phyloP scores from a whole-genome alignment of 306 rosid genomes.

The Quercus wislizeni region DNA sequence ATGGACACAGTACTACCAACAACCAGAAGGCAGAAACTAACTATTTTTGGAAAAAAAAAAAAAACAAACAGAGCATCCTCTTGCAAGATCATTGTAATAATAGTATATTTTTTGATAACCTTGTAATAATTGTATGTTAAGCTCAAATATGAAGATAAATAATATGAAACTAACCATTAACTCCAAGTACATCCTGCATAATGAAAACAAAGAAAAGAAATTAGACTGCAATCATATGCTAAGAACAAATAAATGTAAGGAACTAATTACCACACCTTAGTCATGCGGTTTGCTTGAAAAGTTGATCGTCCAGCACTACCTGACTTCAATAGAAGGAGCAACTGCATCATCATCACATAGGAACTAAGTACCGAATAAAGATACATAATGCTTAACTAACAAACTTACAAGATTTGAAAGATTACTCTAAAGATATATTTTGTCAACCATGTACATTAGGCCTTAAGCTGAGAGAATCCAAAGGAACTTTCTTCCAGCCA shows the following conservation, averaged over 20 bases:
- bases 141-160: background rate
- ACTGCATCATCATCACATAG: conserved; percentile 27
- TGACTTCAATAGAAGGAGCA: conserved; percentile 19
- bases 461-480: background rate
- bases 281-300: conserved; percentile 4
- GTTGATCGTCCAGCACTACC: conserved; percentile 13
- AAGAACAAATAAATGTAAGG: background rate
- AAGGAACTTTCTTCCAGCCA: background rate
- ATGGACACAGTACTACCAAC: background rate
- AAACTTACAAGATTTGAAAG: background rate
- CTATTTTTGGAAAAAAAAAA: background rate
- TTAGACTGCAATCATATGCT: conserved; percentile 3
- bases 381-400: background rate
- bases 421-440: background rate
- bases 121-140: background rate
- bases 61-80: background rate
- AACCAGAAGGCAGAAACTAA: background rate
- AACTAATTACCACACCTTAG: conserved; percentile 37
- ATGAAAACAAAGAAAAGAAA: background rate
- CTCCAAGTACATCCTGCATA: conserved; percentile 53
- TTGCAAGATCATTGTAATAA: background rate
- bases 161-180: conserved; percentile 39
- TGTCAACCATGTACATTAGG: background rate
- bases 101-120: background rate
- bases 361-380: background rate